Evolutionary conservation across 495 filamentous ascomycete species (phyloP).

Genomic region (Aspergillus egyptiacus): DNA sequence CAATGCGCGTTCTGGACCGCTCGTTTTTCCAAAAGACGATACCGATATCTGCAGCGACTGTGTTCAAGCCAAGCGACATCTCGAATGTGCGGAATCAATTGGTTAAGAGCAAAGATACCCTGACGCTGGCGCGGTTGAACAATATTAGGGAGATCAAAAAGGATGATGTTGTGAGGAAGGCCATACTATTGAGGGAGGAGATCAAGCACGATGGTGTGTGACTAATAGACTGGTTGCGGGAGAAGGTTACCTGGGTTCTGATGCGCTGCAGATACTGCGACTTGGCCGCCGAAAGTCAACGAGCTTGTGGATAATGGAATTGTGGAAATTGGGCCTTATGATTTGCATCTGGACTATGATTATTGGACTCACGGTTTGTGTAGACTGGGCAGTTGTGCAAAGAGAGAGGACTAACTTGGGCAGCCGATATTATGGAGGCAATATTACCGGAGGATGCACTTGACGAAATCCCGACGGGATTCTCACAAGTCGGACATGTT

Average conservation of each 20-base stretch:
- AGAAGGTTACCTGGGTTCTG: background rate
- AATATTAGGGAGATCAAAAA: conserved; percentile 47
- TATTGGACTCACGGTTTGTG: conserved; percentile 75
- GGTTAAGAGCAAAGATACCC: conserved; percentile 48
- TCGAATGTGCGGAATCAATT: conserved; percentile 57
- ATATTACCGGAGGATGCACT: conserved; percentile 65
- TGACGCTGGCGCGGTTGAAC: conserved; percentile 55
- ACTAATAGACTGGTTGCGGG: no score
- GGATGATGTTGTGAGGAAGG: conserved; percentile 54
- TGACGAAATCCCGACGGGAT: conserved; percentile 75
- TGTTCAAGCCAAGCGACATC: conserved; percentile 68
- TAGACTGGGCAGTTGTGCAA: background rate
- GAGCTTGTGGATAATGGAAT: conserved; percentile 62
- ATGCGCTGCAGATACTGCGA: conserved; percentile 53
- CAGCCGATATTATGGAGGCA: conserved; percentile 75
- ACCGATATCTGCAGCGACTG: conserved; percentile 68
- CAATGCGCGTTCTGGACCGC: conserved; percentile 72
- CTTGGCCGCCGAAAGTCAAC: conserved; percentile 64
- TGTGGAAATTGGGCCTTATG: conserved; percentile 64
- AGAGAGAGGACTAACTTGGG: background rate
- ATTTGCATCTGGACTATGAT: conserved; percentile 70
- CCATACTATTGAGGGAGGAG: conserved; percentile 66
- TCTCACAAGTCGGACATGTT: conserved; percentile 82
- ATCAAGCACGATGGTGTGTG: conserved; percentile 62
- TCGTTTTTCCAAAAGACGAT: conserved; percentile 73